These are phyloP conservation scores for Gynostemma pentaphyllum DNA, from an alignment of 306 rosid species.

Conservation along the genomic window DNA sequence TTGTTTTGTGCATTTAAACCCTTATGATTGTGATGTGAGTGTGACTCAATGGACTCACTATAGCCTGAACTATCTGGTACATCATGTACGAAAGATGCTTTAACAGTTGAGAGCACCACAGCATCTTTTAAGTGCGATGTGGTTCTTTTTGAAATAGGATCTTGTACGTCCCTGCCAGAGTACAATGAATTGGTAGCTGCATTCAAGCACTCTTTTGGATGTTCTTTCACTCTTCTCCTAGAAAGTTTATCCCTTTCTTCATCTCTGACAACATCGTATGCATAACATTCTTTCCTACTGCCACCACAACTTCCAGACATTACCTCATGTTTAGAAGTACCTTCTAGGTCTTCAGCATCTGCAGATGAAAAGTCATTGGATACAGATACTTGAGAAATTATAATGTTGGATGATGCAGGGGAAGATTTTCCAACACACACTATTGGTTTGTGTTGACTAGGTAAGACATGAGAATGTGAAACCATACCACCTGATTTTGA, in stretches of 20 bases:
- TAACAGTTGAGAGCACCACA: conserved; percentile 33
- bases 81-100: conserved; percentile 31
- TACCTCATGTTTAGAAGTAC: conserved; percentile 35
- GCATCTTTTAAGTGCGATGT: conserved; percentile 44
- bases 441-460: conserved; percentile 30
- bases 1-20: conserved; percentile 42
- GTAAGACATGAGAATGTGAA: conserved; percentile 16
- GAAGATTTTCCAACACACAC: conserved; percentile 40
- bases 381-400: conserved; percentile 33
- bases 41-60: conserved; percentile 35
- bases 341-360: conserved; percentile 31
- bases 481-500: conserved; percentile 34
- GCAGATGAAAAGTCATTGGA: conserved; percentile 31
- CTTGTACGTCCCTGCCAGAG: conserved; percentile 48
- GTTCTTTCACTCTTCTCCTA: conserved; percentile 54
- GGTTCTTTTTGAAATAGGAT: conserved; percentile 45
- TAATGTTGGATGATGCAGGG: conserved; percentile 26
- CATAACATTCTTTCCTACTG: conserved; percentile 40
- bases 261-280: conserved; percentile 34
- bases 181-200: conserved; percentile 33
- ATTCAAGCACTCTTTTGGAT: conserved; percentile 36
- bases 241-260: conserved; percentile 35
- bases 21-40: conserved; percentile 39
- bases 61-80: conserved; percentile 28
- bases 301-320: conserved; percentile 32